Percentiles rank a stretch among this genome's conserved stretches.
phyloP scores from a whole-genome alignment of 352 stramenopile species.

The Phytophthora gonapodyides region DNA sequence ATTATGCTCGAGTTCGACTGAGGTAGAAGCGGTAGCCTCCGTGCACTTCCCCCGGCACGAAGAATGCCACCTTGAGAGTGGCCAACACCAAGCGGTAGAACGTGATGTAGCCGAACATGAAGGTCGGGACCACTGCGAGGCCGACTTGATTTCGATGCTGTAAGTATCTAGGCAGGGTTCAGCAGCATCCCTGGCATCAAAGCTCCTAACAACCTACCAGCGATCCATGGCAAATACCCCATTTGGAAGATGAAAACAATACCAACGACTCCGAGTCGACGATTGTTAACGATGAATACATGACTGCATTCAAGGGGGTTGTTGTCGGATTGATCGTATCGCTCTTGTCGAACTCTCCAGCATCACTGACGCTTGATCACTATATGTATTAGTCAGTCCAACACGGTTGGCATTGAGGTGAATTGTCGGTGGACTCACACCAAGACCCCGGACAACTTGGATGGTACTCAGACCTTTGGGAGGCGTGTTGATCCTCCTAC shows the following conservation, averaged over 20 bases:
- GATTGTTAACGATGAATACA: slow-evolving; percentile 28
- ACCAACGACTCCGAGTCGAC: slow-evolving; percentile 28
- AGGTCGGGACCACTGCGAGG: slow-evolving; percentile 41
- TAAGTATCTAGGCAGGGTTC: slow-evolving; percentile 41
- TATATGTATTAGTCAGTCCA: too few species aligned
- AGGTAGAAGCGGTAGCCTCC: slow-evolving; percentile 35
- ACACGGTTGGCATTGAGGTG: too few species aligned
- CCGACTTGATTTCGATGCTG: slow-evolving; percentile 33
- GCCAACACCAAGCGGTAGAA: slow-evolving; percentile 38
- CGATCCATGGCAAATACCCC: slow-evolving; percentile 79
- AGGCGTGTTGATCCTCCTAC: slow-evolving; percentile 6
- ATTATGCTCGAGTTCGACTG: slow-evolving; percentile 24
- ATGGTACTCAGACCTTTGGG: slow-evolving; percentile 3
- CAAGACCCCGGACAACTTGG: too few species aligned
- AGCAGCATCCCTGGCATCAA: slow-evolving; percentile 66
- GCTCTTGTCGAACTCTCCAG: too few species aligned
- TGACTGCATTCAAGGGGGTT: too few species aligned
- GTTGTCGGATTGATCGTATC: too few species aligned
- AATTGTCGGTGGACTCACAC: too few species aligned
- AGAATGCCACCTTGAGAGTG: slow-evolving; percentile 37
- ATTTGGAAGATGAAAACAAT: slow-evolving; percentile 64
- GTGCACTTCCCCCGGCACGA: slow-evolving; percentile 44
- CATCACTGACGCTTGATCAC: too few species aligned
- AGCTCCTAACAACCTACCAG: slow-evolving; percentile 54
- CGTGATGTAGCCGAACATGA: slow-evolving; percentile 56